These are phyloP conservation scores for Ogataea methylovora DNA, from an alignment of 805 yeast species.

Conservation along the genomic window DNA sequence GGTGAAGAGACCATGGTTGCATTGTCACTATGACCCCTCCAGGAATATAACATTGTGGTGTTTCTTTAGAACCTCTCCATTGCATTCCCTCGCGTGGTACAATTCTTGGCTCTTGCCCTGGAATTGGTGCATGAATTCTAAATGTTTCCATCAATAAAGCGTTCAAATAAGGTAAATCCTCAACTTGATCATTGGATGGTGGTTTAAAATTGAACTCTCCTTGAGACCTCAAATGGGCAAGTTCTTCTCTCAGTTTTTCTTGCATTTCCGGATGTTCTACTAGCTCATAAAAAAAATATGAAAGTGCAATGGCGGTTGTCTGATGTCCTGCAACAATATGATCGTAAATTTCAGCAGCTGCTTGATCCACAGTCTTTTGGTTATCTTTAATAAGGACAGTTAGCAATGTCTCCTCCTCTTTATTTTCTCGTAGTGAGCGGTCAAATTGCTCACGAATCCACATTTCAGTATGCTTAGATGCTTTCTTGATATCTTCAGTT, in stretches of 20 bases:
- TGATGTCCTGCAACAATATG: conserved; percentile 75
- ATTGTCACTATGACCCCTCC: conserved; percentile 48
- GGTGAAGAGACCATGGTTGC: conserved; percentile 62
- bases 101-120: conserved; percentile 64
- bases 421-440: conserved; percentile 6
- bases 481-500: conserved; percentile 27
- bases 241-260: conserved; percentile 38
- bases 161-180: conserved; percentile 47
- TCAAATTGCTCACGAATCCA: conserved; percentile 35
- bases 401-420: conserved; percentile 17
- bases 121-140: conserved; percentile 62
- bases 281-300: conserved; percentile 52
- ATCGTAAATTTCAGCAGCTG: conserved; percentile 47
- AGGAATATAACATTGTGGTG: conserved; percentile 31
- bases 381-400: conserved; percentile 13
- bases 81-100: conserved; percentile 27
- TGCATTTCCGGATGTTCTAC: conserved; percentile 46
- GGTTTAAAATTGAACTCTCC: conserved; percentile 16
- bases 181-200: conserved; percentile 32
- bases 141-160: conserved; percentile 57
- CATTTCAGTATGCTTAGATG: conserved; percentile 30
- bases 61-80: conserved; percentile 20
- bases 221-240: conserved; percentile 16
- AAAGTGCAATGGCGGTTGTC: conserved; percentile 60
- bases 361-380: conserved; percentile 12